These are phyloP conservation scores for Fusarium poae DNA, from an alignment of 2,329 filamentous ascomycete species.

Conservation along the genomic window DNA sequence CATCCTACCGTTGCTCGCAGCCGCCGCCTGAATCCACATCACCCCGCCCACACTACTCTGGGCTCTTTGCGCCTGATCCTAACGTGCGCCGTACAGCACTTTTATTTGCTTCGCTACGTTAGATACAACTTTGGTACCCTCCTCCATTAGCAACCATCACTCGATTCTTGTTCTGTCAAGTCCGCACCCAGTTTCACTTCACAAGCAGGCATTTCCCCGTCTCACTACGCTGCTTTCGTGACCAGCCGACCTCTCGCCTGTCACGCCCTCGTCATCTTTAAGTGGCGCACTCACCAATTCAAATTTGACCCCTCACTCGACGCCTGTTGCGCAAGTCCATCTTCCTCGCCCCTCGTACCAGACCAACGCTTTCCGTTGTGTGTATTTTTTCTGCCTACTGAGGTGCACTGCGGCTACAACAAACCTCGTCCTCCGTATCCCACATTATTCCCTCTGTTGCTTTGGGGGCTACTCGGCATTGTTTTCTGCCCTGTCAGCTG, in stretches of 20 bases:
- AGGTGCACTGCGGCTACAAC: conserved; percentile 29
- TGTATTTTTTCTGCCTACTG: conserved; percentile 31
- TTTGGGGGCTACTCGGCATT: conserved; percentile 44
- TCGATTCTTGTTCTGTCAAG: conserved; percentile 40
- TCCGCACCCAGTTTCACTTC: conserved; percentile 36
- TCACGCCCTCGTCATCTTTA: conserved; percentile 48
- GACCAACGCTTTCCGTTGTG: conserved; percentile 38
- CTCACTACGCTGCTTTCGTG: conserved; percentile 48
- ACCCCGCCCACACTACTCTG: conserved; percentile 39
- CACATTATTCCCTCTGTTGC: conserved; percentile 37
- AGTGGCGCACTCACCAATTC: conserved; percentile 43
- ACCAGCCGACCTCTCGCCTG: conserved; percentile 43
- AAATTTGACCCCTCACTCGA: conserved; percentile 46
- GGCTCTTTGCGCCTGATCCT: conserved; percentile 48
- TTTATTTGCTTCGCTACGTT: conserved; percentile 25
- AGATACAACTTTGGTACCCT: conserved; percentile 47
- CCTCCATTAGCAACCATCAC: conserved; percentile 42
- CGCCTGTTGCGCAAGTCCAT: conserved; percentile 47
- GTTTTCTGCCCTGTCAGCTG: conserved; percentile 37
- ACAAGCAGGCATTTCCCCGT: conserved; percentile 46
- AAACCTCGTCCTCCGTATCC: conserved; percentile 42
- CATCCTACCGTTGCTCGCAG: conserved; percentile 31
- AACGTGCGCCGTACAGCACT: conserved; percentile 43
- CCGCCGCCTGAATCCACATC: conserved; percentile 40
- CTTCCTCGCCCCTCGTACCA: conserved; percentile 46